Percentiles rank a stretch among this genome's conserved stretches.
phyloP scores from a whole-genome alignment of 345 rosid species.

The Acer campestre region DNA sequence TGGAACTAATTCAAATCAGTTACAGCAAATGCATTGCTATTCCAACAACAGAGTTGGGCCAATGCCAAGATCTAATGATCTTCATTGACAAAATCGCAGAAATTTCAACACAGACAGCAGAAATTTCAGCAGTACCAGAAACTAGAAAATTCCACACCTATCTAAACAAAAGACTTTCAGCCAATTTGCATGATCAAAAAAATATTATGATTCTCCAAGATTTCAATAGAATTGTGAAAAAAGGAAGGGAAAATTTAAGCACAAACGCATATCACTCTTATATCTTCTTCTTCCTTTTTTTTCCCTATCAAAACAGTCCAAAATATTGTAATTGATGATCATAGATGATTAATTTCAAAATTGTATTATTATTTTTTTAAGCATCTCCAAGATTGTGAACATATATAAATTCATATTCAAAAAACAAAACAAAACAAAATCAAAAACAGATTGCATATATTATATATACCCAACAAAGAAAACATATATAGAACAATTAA shows the following conservation, averaged over 20 bases:
- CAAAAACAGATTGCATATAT: not conserved
- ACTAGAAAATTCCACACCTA: not conserved
- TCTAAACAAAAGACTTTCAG: not conserved
- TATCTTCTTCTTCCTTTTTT: not conserved
- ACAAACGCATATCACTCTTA: not conserved
- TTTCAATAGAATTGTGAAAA: not conserved
- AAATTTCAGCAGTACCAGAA: no score
- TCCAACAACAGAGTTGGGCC: not conserved
- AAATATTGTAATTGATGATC: not conserved
- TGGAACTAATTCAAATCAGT: not conserved
- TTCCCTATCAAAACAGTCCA: not conserved
- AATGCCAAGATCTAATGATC: not conserved
- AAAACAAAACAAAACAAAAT: not conserved
- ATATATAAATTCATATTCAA: not conserved
- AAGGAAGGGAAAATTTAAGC: not conserved
- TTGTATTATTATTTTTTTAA: not conserved
- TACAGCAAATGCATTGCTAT: not conserved
- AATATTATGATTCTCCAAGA: not conserved
- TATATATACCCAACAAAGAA: not conserved
- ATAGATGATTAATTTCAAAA: constrained; percentile 4
- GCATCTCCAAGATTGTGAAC: not conserved
- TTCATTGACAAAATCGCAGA: not conserved
- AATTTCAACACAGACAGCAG: not conserved
- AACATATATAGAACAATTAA: not conserved
- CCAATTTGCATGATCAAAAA: not conserved